Base-by-base conservation (phyloP, 805 yeast genomes). In the Yarrowia osloensis region DNA sequence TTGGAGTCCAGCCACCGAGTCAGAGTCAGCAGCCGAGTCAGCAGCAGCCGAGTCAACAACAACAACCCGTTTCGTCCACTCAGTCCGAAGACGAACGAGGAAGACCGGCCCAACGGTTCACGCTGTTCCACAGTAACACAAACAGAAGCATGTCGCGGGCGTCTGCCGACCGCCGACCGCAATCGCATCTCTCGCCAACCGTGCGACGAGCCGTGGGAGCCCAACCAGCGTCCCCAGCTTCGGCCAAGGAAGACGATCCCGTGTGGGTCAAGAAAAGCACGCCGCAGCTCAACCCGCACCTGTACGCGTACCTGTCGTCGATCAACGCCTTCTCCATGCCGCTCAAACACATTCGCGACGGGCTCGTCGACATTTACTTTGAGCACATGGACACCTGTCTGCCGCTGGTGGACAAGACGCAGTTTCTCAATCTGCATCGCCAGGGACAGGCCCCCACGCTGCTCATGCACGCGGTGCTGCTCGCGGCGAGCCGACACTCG, bases 401-500 rank as follows among this genome's bases (percentile, higher is more conserved):
- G 57, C 85, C 85, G 2, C 70, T 82, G 29, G 71, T 82, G 5
- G 78, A 79, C 69, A 80, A 78, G 71, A 73, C 72, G 24, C 77
- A 77, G 50, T 80, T 82, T 70, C 72, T 77, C 76, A 78, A 72
- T 67, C 74, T 70, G 67, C 80, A 74, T 71, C 74, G 69, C 66
- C 74, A 69, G 66, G 79, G 73, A 68, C 76, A 73, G 71, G 80
- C 75, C 72, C 84, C 74, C 1, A 79, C 81, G 9, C 70, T 81
- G 21, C 73, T 81, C 33, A 68, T 78, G 21, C 82, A 81, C 67
- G 81, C 84, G 0, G 78, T 82, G 40, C 73, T 81, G n/a, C 71
- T 82, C 22, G 76, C 75, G 13, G 80, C 82, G 0, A 78, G 82
- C 11, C 72, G 82, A 21, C 82, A 82, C 67, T 77, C 78, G 1